A percentile compares a stretch with the other conserved stretches of the same genome.
phyloP scores from a whole-genome alignment of 169 alveolate species.

The Miamiensis avidus region DNA sequence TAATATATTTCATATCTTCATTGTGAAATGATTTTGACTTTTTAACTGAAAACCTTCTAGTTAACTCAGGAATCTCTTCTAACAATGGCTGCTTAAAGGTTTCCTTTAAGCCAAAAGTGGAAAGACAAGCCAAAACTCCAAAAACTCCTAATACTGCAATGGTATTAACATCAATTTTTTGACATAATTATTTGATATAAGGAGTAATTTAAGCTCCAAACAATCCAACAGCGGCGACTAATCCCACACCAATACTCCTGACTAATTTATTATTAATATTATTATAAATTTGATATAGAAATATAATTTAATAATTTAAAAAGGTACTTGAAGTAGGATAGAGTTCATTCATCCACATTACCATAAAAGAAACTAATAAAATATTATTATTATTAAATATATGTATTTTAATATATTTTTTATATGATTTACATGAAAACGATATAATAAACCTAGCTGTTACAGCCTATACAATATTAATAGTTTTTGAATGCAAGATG shows the following conservation, averaged over 20 bases:
- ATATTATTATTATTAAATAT: too few relatives aligned
- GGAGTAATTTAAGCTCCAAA: conserved; percentile 4
- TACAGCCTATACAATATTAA: neutral
- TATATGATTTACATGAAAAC: neutral
- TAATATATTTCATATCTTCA: too few relatives aligned
- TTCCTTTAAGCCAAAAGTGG: conserved; percentile 7
- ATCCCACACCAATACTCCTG: conserved; percentile 5
- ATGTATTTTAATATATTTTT: too few relatives aligned
- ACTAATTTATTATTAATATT: too few relatives aligned
- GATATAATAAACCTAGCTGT: neutral
- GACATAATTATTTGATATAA: neutral
- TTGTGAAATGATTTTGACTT: too few relatives aligned
- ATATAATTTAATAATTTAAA: too few relatives aligned
- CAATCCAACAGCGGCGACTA: conserved; percentile 11
- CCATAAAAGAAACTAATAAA: neutral
- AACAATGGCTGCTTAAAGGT: neutral
- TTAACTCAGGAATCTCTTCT: conserved; percentile 12
- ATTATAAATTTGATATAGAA: too few relatives aligned
- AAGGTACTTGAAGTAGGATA: neutral
- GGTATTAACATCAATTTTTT: neutral
- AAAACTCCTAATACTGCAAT: conserved; percentile 6
- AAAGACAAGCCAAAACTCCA: neutral
- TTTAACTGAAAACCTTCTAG: neutral
- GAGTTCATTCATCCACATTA: neutral
- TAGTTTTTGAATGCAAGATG: neutral